Percentiles rank a stretch among this genome's conserved stretches.
phyloP scores from a whole-genome alignment of 306 rosid genomes.

The Ceratonia siliqua region DNA sequence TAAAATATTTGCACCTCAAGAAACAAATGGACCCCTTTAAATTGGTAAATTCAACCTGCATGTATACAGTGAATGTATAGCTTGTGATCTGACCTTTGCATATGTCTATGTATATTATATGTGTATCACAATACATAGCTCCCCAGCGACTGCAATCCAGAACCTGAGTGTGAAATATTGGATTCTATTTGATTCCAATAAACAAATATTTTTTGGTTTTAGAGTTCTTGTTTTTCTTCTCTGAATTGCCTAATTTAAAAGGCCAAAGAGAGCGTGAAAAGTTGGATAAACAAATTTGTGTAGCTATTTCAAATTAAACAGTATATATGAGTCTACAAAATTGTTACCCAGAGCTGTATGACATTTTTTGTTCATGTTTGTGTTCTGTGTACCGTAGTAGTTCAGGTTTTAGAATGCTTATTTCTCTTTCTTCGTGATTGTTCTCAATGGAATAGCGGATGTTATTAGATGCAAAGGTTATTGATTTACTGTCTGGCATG shows the following conservation, averaged over 20 bases:
- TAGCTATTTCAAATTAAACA: slow-evolving; percentile 3
- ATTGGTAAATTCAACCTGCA: slow-evolving; percentile 13
- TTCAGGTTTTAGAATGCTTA: slow-evolving; percentile 1
- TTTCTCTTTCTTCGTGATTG: slow-evolving; percentile 6
- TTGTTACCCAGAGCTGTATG: slow-evolving; percentile 13
- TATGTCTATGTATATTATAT: neutral
- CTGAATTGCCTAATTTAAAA: slow-evolving; percentile 12
- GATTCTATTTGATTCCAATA: slow-evolving; percentile 21
- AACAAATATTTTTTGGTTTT: slow-evolving; percentile 20
- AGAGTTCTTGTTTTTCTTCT: slow-evolving; percentile 2
- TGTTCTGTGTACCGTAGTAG: slow-evolving; percentile 9
- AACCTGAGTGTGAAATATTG: neutral
- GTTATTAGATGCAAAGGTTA: slow-evolving; percentile 5
- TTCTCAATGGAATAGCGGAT: neutral
- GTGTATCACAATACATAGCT: slow-evolving; percentile 18
- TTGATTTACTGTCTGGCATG: slow-evolving; percentile 11
- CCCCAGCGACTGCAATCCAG: slow-evolving; percentile 2
- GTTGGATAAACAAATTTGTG: neutral
- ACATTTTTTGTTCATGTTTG: slow-evolving; percentile 20
- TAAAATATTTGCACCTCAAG: slow-evolving; percentile 4
- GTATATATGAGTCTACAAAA: neutral
- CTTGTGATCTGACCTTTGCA: slow-evolving; percentile 10
- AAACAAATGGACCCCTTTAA: slow-evolving; percentile 1
- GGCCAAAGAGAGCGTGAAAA: slow-evolving; percentile 9
- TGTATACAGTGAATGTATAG: neutral